These are phyloP conservation scores for Gracilariopsis chorda DNA, from an alignment of 23 red algal genomes.

Conservation along the genomic window DNA sequence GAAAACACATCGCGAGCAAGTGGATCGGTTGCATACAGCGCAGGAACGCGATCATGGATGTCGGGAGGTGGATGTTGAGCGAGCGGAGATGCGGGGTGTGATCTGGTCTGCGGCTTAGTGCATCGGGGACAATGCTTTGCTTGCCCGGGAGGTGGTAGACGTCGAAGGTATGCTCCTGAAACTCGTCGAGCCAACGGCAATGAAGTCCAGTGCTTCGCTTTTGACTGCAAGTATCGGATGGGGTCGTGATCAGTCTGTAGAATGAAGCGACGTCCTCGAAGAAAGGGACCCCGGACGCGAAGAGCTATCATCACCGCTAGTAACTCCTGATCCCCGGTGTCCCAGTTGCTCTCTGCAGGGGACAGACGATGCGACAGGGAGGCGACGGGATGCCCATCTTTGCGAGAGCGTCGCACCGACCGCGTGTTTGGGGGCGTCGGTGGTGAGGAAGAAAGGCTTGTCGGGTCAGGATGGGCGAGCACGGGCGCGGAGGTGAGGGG, in stretches of 20 bases:
- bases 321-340: not conserved
- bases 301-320: not conserved
- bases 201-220: not conserved
- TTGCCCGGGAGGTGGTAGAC: not conserved
- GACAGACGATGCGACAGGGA: not conserved
- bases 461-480: not conserved
- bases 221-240: not conserved
- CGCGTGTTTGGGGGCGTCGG: not conserved
- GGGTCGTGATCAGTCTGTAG: not conserved
- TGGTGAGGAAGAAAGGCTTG: not conserved
- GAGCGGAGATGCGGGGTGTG: no score
- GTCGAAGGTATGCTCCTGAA: not conserved
- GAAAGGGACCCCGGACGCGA: not conserved
- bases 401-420: not conserved
- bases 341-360: not conserved
- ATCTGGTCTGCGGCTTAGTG: not conserved
- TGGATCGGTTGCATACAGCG: no score
- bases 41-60: no score
- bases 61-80: no score
- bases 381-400: not conserved
- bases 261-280: not conserved
- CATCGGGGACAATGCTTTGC: not conserved
- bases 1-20: no score
- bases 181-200: not conserved
- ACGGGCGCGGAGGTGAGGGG: not conserved